Base-by-base conservation (phyloP, 1,139 yeast species). In the Lodderomyces margitis region DNA sequence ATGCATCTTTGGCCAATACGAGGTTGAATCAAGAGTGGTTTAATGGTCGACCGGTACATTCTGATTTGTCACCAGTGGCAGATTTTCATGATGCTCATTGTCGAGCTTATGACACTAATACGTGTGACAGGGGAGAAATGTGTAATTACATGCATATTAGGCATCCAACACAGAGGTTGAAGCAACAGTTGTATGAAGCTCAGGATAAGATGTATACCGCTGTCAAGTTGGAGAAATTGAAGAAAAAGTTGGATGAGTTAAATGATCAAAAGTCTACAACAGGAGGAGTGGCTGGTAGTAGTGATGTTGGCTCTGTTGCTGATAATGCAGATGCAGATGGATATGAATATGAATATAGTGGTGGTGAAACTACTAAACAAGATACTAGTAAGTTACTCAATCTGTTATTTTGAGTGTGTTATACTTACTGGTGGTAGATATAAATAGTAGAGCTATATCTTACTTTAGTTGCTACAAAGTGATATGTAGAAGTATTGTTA, bases 71-170 rank as follows among this genome's bases (percentile, higher is more conserved):
- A 17, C 95, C 96, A 6, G 94, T 87, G 21, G 67, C 75, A 2
- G 81, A 76, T 55, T 80, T 87, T 52, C 68, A 73, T 35, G 95
- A 85, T 45, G 87, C 95, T 11, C 75, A 80, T 42, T 91, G 98
- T 56, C 58, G 76, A 34, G 88, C 86, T 42, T 81, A 83, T 55
- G 89, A 83, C 38, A 64, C 71, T 4, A 61, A 71, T 32, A 66
- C 66, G 23, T 91, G 98, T 59, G 75, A 73, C 21, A 74, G 98
- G 57, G 92, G 89, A 1, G 88, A 84, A 24, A 75, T 76, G 54
- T 91, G 98, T 61, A 91, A 91, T 61, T 88, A 87, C 60, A 85
- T 89, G 77, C 98, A 91, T 60, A 74, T 84, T 1, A 71, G 83
- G 50, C 65, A 74, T 31, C 91, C 95, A 0, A 61, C 76, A 1